Conservation (phyloP, 352 stramenopile genomes). For the Detonula confervacea region DNA sequence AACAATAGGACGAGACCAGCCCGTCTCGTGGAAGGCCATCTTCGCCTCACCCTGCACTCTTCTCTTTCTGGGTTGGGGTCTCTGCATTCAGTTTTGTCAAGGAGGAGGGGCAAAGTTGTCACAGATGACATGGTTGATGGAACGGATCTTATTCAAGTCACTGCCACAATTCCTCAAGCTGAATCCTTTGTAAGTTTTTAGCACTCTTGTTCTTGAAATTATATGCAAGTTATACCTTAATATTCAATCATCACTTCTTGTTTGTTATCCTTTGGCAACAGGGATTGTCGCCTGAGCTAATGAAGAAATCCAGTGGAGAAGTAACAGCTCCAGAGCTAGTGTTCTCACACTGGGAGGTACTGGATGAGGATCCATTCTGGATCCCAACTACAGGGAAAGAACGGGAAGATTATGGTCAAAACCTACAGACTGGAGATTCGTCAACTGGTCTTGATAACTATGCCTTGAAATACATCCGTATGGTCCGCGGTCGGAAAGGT, state of each 20-base stretch:
- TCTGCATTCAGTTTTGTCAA: slow-evolving; percentile 93
- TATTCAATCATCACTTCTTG: background rate
- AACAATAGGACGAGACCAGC: slow-evolving; percentile 57
- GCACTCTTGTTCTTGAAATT: background rate
- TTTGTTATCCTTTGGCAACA: background rate
- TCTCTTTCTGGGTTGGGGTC: slow-evolving; percentile 87
- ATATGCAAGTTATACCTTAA: background rate
- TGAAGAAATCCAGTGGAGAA: slow-evolving; percentile 93
- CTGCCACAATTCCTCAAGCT: slow-evolving; percentile 92
- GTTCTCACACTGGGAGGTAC: slow-evolving; percentile 93
- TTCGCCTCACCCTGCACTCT: slow-evolving; percentile 80
- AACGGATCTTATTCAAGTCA: slow-evolving; percentile 94
- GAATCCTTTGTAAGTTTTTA: slow-evolving; percentile 88
- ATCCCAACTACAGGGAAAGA: slow-evolving; percentile 94
- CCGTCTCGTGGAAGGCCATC: slow-evolving; percentile 76
- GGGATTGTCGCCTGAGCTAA: slow-evolving; percentile 90
- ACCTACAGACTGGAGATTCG: slow-evolving; percentile 87
- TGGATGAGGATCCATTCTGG: slow-evolving; percentile 96
- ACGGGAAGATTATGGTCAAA: slow-evolving; percentile 94
- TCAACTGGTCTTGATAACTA: slow-evolving; percentile 88
- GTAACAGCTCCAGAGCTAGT: slow-evolving; percentile 95
- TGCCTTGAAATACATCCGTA: slow-evolving; percentile 93
- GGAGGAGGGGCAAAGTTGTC: slow-evolving; percentile 89
- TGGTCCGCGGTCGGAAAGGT: slow-evolving; percentile 93
- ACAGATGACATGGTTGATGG: slow-evolving; percentile 88